Conservation (phyloP, 495 filamentous ascomycete species). For the Ramalina intermedia region DNA sequence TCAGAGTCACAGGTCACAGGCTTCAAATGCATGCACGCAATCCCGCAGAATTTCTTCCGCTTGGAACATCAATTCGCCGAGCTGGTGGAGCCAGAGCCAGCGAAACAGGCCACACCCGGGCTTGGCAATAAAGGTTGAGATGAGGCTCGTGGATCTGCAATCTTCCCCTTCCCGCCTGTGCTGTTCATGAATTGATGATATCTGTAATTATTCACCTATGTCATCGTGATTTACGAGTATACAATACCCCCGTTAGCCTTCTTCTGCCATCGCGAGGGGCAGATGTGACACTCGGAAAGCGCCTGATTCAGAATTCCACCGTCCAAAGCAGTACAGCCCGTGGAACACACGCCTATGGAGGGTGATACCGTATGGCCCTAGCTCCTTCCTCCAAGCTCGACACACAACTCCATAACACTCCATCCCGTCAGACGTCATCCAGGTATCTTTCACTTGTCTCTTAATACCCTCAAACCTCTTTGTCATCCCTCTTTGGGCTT, state of each 20-base stretch:
- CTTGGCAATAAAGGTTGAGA: too few relatives aligned
- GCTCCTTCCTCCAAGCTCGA: conserved; percentile 35
- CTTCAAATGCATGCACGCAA: too few relatives aligned
- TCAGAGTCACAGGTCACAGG: too few relatives aligned
- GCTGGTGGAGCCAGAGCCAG: too few relatives aligned
- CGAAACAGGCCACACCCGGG: too few relatives aligned
- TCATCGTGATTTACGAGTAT: neutral
- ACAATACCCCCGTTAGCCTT: neutral
- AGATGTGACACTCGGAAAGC: conserved; percentile 2
- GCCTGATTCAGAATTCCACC: conserved; percentile 4
- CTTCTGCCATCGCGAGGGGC: neutral
- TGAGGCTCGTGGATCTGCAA: too few relatives aligned
- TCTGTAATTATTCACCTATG: neutral
- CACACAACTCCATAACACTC: conserved; percentile 15
- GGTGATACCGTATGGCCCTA: conserved; percentile 28
- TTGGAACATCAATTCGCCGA: too few relatives aligned
- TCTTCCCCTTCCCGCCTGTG: too few relatives aligned
- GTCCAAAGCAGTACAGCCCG: neutral
- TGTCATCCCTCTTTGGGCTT: conserved; percentile 5
- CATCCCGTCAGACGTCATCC: conserved; percentile 2
- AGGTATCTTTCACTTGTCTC: conserved; percentile 12
- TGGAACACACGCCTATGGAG: conserved; percentile 25
- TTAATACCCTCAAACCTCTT: neutral
- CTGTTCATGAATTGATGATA: too few relatives aligned
- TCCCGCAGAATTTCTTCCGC: too few relatives aligned